Conservation (phyloP, 2,329 filamentous ascomycete species). For the Colletotrichum sp. region DNA sequence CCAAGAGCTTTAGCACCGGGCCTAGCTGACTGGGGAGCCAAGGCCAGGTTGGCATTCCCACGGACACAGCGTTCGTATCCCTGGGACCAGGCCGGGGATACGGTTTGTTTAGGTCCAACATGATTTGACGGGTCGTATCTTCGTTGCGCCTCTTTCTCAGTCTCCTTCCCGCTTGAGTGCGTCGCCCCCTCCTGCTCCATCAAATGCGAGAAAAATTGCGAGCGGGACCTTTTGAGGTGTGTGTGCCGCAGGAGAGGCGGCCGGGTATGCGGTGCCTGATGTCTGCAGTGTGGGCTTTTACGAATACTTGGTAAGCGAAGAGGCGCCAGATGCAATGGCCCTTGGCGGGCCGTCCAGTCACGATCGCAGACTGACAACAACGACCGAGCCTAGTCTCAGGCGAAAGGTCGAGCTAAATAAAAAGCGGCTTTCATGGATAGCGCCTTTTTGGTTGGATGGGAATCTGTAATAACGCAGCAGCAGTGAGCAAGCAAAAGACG, state of each 20-base stretch:
- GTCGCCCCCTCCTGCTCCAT: background rate
- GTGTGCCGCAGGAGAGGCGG: background rate
- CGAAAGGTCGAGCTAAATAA: background rate
- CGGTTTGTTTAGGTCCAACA: background rate
- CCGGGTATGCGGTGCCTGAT: background rate
- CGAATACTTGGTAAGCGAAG: background rate
- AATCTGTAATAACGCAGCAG: background rate
- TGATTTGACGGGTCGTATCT: background rate
- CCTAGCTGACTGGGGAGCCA: background rate
- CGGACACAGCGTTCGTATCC: background rate
- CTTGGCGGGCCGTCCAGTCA: background rate
- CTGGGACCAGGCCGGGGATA: background rate
- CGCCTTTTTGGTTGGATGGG: background rate
- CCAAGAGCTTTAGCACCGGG: background rate
- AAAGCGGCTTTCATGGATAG: background rate
- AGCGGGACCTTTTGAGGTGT: background rate
- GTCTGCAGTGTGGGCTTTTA: background rate
- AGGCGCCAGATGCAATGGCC: background rate
- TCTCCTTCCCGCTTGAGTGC: background rate
- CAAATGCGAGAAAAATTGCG: background rate
- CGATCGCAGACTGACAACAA: background rate
- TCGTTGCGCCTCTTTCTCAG: background rate
- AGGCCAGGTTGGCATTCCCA: background rate
- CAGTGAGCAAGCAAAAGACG: background rate
- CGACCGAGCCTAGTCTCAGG: conserved; percentile 4